A percentile compares a stretch with the other conserved stretches of the same genome.
Evolutionary conservation across 2,329 filamentous ascomycete species (phyloP).

Genomic region (Septoria petroselini): DNA sequence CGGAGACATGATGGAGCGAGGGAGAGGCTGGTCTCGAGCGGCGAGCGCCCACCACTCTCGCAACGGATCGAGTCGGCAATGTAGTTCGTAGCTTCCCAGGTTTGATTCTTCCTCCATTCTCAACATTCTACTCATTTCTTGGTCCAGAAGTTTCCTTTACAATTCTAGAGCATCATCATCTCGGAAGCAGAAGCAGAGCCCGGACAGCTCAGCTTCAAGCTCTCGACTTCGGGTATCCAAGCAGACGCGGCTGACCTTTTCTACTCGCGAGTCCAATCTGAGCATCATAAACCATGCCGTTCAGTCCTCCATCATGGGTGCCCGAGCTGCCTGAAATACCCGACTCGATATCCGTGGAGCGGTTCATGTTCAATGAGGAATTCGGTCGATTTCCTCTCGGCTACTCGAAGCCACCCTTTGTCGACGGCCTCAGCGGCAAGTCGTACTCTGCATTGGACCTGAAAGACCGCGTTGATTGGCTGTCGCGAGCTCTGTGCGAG

Average conservation of each 20-base stretch:
- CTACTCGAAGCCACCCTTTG: conserved; percentile 67
- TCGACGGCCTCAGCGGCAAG: conserved; percentile 67
- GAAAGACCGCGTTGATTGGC: conserved; percentile 61
- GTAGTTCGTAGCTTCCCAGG: too few species aligned
- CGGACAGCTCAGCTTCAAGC: too few species aligned
- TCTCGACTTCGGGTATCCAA: too few species aligned
- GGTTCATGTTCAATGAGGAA: conserved; percentile 73
- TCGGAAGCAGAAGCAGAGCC: too few species aligned
- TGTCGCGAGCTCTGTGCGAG: conserved; percentile 66
- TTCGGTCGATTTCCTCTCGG: conserved; percentile 64
- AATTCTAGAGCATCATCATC: too few species aligned
- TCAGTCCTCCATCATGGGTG: conserved; percentile 60
- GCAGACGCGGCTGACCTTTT: background rate
- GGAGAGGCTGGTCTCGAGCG: too few species aligned
- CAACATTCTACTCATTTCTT: too few species aligned
- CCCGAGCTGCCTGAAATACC: conserved; percentile 64
- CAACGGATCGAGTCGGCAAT: too few species aligned
- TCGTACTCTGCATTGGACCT: conserved; percentile 63
- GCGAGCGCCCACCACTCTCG: too few species aligned
- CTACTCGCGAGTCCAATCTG: background rate
- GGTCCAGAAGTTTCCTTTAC: too few species aligned
- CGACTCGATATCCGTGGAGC: conserved; percentile 68
- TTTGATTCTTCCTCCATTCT: too few species aligned
- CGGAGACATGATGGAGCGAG: too few species aligned
- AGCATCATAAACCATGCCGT: conserved; percentile 44